phyloP scores from a whole-genome alignment of 2,329 filamentous ascomycete genomes.

The Aureobasidium sp. region DNA sequence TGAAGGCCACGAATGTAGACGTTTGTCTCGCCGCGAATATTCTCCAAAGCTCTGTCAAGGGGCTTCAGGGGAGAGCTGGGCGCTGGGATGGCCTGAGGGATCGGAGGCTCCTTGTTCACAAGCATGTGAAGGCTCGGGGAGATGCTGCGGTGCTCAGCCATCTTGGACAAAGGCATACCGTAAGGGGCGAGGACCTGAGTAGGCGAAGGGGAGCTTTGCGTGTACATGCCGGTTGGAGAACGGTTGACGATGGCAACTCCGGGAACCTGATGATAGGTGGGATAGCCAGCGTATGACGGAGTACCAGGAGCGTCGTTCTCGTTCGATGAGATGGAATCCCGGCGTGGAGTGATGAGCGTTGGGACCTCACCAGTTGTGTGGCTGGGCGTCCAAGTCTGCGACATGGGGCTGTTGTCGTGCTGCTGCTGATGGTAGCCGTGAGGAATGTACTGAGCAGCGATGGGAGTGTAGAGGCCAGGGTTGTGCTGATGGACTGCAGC shows the following conservation, averaged over 20 bases:
- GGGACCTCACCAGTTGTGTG: conserved; percentile 42
- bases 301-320: conserved; percentile 47
- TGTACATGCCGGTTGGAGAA: conserved; percentile 43
- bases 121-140: conserved; percentile 40
- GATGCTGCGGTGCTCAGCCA: conserved; percentile 33
- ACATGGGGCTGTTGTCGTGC: conserved; percentile 41
- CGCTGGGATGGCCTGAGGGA: conserved; percentile 84
- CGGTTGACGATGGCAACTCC: conserved; percentile 43
- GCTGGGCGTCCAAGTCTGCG: conserved; percentile 38
- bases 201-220: conserved; percentile 44
- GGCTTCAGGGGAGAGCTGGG: conserved; percentile 81
- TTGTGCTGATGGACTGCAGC: conserved; percentile 25
- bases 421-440: conserved; percentile 37
- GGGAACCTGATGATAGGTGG: conserved; percentile 28
- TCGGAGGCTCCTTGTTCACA: conserved; percentile 63
- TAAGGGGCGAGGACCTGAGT: conserved; percentile 41
- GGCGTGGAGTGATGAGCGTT: conserved; percentile 44
- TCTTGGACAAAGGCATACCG: conserved; percentile 33
- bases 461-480: conserved; percentile 40
- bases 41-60: conserved; percentile 88
- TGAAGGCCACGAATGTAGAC: conserved; percentile 97
- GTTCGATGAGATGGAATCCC: conserved; percentile 46
- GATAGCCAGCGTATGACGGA: conserved; percentile 39
- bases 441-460: conserved; percentile 36
- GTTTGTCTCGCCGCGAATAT: conserved; percentile 90